Base-by-base conservation (phyloP, 345 rosid species). In the Eucalyptus fibrosa region DNA sequence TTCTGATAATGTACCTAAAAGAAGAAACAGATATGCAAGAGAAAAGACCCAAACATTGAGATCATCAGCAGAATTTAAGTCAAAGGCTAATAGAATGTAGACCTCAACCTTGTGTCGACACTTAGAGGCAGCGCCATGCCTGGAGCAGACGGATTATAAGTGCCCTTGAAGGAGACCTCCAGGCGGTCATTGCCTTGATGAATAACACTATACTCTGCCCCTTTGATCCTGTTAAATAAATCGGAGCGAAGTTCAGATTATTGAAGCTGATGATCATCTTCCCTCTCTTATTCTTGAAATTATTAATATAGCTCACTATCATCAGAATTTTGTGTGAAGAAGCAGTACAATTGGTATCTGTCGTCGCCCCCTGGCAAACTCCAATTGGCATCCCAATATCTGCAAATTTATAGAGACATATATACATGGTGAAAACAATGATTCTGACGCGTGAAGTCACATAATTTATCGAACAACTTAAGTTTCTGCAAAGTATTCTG, bases 361-460 rank as follows among this genome's bases (percentile, higher is more conserved):
- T 90, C 91, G 49, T 53, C 56, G 32, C 90, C 90, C 6, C 90
- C 90, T 14, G 92, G 93, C 83, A 90, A 87, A 80, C 55, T 92
- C 93, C 94, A 90, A 49, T 91, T 92, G 59, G 91, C 67, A 40
- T 93, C 93, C 94, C 94, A 93, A 55, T 90, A 93, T 86, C 92
- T 92, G 89, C 89, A 65, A 50, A 72, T 59, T 42, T 45, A 60
- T 9, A 49, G 81, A 44, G 28, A 53, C 50, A 8, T 30, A 5
- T 30, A 8, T n/a, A 65, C 67, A 55, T n/a, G 86, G 40, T 34
- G 26, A 49, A 17, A 65, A 40, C 34, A 37, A 37, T 56, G 51
- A 47, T 11, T 59, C 18, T 5, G 62, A 62, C 3, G 23, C 24
- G 7, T 19, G 30, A 34, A 32, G 55, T 88, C 8, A 12, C 67